Evolutionary conservation across 2,329 filamentous ascomycete species (phyloP).

Genomic region (Hypocreales sp.): DNA sequence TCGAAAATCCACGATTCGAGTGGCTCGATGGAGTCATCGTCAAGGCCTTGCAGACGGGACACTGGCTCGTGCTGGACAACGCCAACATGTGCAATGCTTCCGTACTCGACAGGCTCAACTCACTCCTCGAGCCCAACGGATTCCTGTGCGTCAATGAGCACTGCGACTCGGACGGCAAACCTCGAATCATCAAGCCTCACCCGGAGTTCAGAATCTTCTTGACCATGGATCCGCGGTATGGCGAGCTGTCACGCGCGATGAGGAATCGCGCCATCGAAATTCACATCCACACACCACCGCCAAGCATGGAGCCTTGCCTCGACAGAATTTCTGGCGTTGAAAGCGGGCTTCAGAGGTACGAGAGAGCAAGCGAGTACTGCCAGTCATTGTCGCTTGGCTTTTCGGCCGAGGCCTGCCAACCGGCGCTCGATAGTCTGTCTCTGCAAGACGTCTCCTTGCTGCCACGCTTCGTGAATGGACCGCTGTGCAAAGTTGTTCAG

Average conservation of each 20-base stretch:
- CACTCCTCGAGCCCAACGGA: conserved; percentile 80
- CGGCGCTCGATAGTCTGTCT: conserved; percentile 31
- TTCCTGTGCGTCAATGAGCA: conserved; percentile 88
- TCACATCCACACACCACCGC: conserved; percentile 42
- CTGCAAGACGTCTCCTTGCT: conserved; percentile 27
- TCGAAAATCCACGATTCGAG: conserved; percentile 72
- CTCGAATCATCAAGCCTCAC: conserved; percentile 68
- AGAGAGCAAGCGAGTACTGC: conserved; percentile 18
- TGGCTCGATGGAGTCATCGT: conserved; percentile 93
- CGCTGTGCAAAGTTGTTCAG: conserved; percentile 3
- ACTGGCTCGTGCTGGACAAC: conserved; percentile 93
- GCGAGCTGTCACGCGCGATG: conserved; percentile 92
- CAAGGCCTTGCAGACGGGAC: conserved; percentile 67
- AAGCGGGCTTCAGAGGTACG: conserved; percentile 31
- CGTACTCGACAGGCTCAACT: conserved; percentile 87
- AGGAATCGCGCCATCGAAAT: conserved; percentile 88
- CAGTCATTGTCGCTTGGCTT: conserved; percentile 9
- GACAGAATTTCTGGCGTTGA: conserved; percentile 31
- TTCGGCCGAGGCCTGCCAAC: conserved; percentile 12
- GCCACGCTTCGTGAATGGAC: conserved; percentile 13
- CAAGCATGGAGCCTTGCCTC: conserved; percentile 15
- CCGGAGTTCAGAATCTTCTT: conserved; percentile 82
- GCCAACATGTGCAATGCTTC: conserved; percentile 93
- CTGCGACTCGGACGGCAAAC: conserved; percentile 64
- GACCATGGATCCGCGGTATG: conserved; percentile 82